phyloP scores from a whole-genome alignment of 2,329 filamentous ascomycete genomes.

The Chaetomium olivaceum region DNA sequence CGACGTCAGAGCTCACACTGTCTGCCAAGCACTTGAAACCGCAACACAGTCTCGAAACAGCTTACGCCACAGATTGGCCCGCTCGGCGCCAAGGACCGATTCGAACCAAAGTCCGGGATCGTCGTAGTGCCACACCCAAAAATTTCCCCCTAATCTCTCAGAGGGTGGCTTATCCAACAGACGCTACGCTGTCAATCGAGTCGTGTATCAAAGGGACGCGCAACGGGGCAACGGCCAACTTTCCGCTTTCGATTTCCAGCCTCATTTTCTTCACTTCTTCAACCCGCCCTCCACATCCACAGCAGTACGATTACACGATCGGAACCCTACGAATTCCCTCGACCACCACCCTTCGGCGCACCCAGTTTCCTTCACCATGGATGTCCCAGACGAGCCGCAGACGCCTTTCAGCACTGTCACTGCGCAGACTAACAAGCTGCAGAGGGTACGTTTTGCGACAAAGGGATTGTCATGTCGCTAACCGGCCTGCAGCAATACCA shows the following conservation, averaged over 20 bases:
- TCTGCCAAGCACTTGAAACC: slow-evolving; percentile 12
- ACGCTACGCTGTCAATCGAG: not conserved
- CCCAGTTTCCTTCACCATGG: slow-evolving; percentile 26
- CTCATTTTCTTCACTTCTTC: not conserved
- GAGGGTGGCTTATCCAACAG: slow-evolving; percentile 10
- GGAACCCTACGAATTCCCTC: not conserved
- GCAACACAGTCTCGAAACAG: slow-evolving; percentile 10
- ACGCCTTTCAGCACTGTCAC: slow-evolving; percentile 33
- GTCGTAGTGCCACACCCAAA: slow-evolving; percentile 15
- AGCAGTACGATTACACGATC: not conserved
- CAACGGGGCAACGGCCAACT: slow-evolving; percentile 5
- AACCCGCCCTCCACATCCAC: too few species aligned
- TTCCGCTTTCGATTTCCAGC: slow-evolving; percentile 1
- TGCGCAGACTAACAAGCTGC: slow-evolving; percentile 33
- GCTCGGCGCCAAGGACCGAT: not conserved
- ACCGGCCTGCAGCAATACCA: slow-evolving; percentile 73
- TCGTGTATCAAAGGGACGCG: slow-evolving; percentile 12
- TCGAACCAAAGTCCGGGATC: not conserved
- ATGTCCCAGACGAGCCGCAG: slow-evolving; percentile 29
- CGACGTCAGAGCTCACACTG: not conserved
- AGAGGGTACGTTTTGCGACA: slow-evolving; percentile 57
- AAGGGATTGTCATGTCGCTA: not conserved
- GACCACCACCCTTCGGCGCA: not conserved
- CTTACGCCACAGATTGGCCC: slow-evolving; percentile 18
- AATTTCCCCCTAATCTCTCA: slow-evolving; percentile 21